phyloP scores from a whole-genome alignment of 1,284 basidiomycete genomes.

The Austroboletus niveus region DNA sequence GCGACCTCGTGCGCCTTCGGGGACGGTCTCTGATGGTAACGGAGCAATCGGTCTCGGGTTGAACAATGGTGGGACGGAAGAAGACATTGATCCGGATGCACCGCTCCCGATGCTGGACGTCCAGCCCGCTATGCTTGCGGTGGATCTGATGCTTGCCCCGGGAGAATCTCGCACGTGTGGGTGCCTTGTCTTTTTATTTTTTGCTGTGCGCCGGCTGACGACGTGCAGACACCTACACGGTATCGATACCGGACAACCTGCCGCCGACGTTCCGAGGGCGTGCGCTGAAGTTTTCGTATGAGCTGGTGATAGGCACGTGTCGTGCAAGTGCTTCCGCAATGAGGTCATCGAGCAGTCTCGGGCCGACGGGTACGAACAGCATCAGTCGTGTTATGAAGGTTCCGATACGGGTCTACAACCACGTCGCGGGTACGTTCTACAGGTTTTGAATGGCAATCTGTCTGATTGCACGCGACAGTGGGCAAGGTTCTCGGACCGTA shows the following conservation, averaged over 20 bases:
- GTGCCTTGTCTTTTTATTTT: conserved; percentile 30
- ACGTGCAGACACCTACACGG: conserved; percentile 65
- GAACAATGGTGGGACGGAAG: conserved; percentile 28
- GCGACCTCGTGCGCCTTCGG: conserved; percentile 23
- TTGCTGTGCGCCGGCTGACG: background rate
- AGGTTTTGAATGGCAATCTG: background rate
- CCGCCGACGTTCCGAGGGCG: conserved; percentile 91
- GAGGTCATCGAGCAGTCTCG: conserved; percentile 26
- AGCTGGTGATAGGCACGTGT: conserved; percentile 84
- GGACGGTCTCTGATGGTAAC: background rate
- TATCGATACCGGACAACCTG: conserved; percentile 73
- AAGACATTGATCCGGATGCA: conserved; percentile 58
- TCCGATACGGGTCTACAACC: conserved; percentile 84
- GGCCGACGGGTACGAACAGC: conserved; percentile 45
- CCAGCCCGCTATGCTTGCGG: conserved; percentile 81
- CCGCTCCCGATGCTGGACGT: conserved; percentile 80
- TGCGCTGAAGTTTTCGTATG: conserved; percentile 83
- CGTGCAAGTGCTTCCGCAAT: conserved; percentile 46
- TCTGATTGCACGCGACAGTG: conserved; percentile 38
- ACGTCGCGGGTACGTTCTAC: conserved; percentile 63
- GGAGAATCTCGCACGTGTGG: conserved; percentile 81
- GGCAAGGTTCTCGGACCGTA: conserved; percentile 54
- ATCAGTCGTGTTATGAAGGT: conserved; percentile 83
- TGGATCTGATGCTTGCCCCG: conserved; percentile 74
- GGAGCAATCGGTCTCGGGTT: conserved; percentile 24